Conservation (phyloP, 768 basidiomycete species). For the Crassisporium funariophilum region DNA sequence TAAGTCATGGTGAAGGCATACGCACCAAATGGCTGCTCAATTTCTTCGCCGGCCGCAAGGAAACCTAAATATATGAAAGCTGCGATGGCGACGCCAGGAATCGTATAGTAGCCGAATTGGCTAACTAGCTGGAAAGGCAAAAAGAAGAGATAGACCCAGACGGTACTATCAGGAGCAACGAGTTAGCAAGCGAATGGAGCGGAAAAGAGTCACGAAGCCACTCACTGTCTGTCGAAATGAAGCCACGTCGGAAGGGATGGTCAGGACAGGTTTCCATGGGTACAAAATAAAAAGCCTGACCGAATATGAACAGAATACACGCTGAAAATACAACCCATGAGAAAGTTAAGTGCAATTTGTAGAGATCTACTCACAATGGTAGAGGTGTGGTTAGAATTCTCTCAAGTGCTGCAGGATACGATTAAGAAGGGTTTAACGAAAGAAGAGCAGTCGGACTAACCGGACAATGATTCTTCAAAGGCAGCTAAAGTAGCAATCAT, state of each 20-base stretch:
- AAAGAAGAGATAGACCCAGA: conserved; percentile 76
- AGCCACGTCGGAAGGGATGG: no score
- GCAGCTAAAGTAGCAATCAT: conserved; percentile 51
- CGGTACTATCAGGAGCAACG: conserved; percentile 44
- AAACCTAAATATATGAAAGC: conserved; percentile 79
- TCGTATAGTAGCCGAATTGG: conserved; percentile 63
- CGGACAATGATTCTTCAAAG: conserved; percentile 54
- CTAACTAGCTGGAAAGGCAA: conserved; percentile 74
- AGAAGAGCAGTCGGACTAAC: conserved; percentile 29
- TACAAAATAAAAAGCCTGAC: conserved; percentile 14
- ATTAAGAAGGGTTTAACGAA: not conserved
- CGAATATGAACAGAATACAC: conserved; percentile 67
- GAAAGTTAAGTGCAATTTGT: not conserved
- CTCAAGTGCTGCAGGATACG: conserved; percentile 47
- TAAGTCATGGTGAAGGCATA: conserved; percentile 1
- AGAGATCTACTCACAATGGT: conserved; percentile 54
- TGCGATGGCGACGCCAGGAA: conserved; percentile 66
- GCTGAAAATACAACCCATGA: conserved; percentile 28
- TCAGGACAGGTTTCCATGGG: no score
- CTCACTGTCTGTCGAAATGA: conserved; percentile 7
- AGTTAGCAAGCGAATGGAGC: not conserved
- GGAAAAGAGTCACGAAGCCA: not conserved
- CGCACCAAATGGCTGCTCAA: conserved; percentile 68
- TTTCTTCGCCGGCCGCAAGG: conserved; percentile 70
- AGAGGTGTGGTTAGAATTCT: conserved; percentile 64